Conservation (phyloP, 164 flowering plant genomes). For the Chloranthus sessilifolius region DNA sequence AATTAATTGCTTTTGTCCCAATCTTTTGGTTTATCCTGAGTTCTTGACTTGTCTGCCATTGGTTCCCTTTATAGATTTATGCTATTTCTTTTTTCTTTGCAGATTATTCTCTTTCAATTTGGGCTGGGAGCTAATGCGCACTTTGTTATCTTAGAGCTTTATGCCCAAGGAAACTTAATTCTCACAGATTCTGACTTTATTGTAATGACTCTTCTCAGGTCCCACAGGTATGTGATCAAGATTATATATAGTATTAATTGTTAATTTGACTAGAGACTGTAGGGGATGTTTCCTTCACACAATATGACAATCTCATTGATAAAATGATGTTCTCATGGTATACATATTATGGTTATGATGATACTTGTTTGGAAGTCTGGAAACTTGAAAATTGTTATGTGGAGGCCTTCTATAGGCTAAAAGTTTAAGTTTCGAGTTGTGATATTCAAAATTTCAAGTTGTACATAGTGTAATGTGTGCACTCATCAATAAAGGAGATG, state of each 20-base stretch:
- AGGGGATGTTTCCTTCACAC: background rate
- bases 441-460: too few relatives aligned
- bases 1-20: too few relatives aligned
- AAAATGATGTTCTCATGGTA: background rate
- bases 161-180: slow-evolving; percentile 91
- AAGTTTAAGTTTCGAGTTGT: too few relatives aligned
- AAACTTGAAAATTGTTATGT: too few relatives aligned
- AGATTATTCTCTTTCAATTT: slow-evolving; percentile 91
- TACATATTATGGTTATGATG: too few relatives aligned
- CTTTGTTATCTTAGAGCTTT: slow-evolving; percentile 87
- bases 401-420: too few relatives aligned
- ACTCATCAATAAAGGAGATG: too few relatives aligned
- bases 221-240: slow-evolving; percentile 66
- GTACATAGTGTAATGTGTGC: too few relatives aligned
- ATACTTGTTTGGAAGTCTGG: too few relatives aligned
- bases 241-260: background rate
- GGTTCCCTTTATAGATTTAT: background rate
- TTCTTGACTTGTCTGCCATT: too few relatives aligned
- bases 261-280: background rate
- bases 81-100: slow-evolving; percentile 7
- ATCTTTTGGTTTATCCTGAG: background rate
- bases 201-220: slow-evolving; percentile 92
- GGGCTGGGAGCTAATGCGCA: slow-evolving; percentile 85
- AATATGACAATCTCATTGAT: background rate
- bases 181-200: slow-evolving; percentile 78